These are phyloP conservation scores for Fusarium pseudocircinatum DNA, from an alignment of 2,329 filamentous ascomycete genomes.

Conservation along the genomic window DNA sequence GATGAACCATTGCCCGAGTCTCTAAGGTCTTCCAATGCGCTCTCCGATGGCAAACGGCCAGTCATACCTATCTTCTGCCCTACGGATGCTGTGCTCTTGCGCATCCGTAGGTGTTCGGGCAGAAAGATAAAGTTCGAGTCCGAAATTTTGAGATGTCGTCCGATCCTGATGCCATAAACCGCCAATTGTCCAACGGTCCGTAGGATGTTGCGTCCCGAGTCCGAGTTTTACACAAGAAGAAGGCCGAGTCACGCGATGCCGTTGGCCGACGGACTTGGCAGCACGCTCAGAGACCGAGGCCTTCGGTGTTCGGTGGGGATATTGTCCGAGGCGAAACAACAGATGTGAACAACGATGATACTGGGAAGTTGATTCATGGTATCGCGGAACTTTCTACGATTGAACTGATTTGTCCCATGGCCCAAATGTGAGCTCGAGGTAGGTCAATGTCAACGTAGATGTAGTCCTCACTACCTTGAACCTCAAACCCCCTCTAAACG, in stretches of 20 bases:
- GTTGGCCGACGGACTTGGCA: background rate
- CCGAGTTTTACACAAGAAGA: background rate
- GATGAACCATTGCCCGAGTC: accelerated
- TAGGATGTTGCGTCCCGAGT: background rate
- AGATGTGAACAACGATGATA: no score
- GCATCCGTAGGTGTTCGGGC: background rate
- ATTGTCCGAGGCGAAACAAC: background rate
- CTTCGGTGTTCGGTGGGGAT: background rate
- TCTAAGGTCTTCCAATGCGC: background rate
- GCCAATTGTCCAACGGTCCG: background rate
- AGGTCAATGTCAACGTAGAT: background rate
- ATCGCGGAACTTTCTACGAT: accelerated
- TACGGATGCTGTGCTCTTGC: background rate
- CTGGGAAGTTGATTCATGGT: accelerated
- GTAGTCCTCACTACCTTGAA: background rate
- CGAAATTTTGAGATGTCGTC: background rate
- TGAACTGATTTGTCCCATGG: background rate
- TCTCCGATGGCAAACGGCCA: background rate
- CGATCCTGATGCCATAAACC: background rate
- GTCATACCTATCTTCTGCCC: background rate
- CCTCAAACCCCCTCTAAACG: background rate
- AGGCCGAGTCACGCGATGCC: background rate
- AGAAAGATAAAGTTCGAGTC: background rate
- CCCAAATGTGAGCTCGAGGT: background rate
- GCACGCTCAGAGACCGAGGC: background rate